Evolutionary conservation across 441 rosid genomes (phyloP).

Genomic region (Aleurites moluccanus): DNA sequence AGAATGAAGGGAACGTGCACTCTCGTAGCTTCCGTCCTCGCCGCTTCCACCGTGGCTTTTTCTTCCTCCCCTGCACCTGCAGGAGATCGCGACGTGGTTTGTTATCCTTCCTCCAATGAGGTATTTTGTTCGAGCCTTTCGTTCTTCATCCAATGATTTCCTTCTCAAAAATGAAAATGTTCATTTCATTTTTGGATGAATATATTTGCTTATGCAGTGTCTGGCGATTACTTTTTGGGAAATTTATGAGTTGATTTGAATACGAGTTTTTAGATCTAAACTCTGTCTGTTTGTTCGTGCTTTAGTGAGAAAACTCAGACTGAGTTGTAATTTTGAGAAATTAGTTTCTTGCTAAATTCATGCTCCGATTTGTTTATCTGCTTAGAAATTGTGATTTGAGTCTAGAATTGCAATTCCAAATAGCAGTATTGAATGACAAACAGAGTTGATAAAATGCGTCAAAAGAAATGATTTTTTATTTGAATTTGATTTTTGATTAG

Average conservation of each 20-base stretch:
- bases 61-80: slow-evolving; percentile 32
- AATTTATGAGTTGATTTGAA: neutral
- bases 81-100: slow-evolving; percentile 13
- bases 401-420: neutral
- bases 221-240: too few relatives aligned
- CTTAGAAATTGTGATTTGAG: too few relatives aligned
- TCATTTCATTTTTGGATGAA: too few relatives aligned
- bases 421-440: too few relatives aligned
- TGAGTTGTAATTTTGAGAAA: neutral
- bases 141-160: too few relatives aligned
- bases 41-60: slow-evolving; percentile 64
- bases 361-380: neutral
- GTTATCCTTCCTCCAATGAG: slow-evolving; percentile 23
- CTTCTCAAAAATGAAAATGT: neutral
- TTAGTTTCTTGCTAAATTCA: neutral
- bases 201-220: neutral
- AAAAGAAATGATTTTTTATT: neutral
- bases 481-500: neutral
- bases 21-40: slow-evolving; percentile 57
- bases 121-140: slow-evolving; percentile 15
- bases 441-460: too few relatives aligned
- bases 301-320: too few relatives aligned
- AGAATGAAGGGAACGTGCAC: slow-evolving; percentile 63
- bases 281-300: neutral
- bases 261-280: neutral